Evolutionary conservation across 225 moss, liverwort and hornwort species (phyloP), one percentile per base, ranked within the genome.

Genomic region (Sphagnum tenellum): DNA sequence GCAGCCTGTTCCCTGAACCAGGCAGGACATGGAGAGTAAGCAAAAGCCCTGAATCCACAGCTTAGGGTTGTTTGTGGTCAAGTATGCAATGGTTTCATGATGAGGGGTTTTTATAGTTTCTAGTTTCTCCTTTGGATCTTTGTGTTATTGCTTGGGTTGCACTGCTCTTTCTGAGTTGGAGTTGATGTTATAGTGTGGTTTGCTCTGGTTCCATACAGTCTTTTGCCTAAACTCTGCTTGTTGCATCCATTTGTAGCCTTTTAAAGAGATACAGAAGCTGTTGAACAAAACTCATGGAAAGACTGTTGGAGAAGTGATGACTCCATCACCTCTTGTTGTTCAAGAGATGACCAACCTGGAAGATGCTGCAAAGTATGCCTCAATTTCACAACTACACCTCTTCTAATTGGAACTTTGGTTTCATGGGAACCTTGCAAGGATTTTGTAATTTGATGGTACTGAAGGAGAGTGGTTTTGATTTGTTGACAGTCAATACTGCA

Each of bases 261-360:
- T 92, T 9, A 87, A 87, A 71, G 95, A 92, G 75, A 84, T 92
- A 46, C 89, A 96, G 76, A 75, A 76, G 48, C 66, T 96, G 9
- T 78, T 96, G 52, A 65, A 79, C 45, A 96, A 92, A 77, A 92
- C 92, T 4, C 82, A 82, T 44, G 96, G 96, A 52, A 90, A 87
- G 75, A 85, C 83, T 44, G 87, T 96, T 8, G 88, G 88, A 56
- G 96, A 96, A 55, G 82, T 89, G 73, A 92, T 89, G 89, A 89
- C 84, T 57, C 75, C 86, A 50, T 74, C 78, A 11, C 92, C 89
- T 8, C 81, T 96, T 4, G 88, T 90, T 12, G 85, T 89, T 56
- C 72, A 78, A 50, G 86, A 83, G 82, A 62, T 80, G 72, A 92
- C 86, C 4, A 96, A 83, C 69, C 82, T 92, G 55, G 88, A 92